Base-by-base conservation (phyloP, 1,139 yeast genomes). In the Diutina rugosa region DNA sequence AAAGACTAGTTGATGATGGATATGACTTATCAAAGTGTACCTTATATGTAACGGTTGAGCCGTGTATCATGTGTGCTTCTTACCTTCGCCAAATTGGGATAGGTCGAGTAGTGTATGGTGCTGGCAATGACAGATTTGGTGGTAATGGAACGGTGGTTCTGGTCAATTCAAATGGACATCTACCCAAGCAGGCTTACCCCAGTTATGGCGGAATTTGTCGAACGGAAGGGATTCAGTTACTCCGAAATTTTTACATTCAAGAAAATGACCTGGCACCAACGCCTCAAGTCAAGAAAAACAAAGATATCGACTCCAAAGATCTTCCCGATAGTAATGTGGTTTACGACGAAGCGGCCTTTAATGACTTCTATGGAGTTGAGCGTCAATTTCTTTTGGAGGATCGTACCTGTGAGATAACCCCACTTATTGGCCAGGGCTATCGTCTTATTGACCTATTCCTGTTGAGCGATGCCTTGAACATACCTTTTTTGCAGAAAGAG, bases 51-150 rank as follows among this genome's bases (percentile, higher is more conserved):
- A 90, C 98, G 0, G 98, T 93, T 1, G 99, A 93, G 68, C 99
- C 99, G 0, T 93, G 99, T 68, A 86, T 95, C 10, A 93, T 93
- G 99, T 93, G 99, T 72, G 98, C 97, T 0, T 85, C 95, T 35
- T 93, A 96, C 2, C 71, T 93, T 56, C 79, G 93, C 57, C 99
- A 93, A 64, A 68, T 91, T 45, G 85, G 87, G 1, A 81, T 93
- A 21, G 72, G 81, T 28, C 74, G 75, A 51, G 97, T 91, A 1
- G 82, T 84, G 52, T 93, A 87, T 65, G 98, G 99, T 0, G 91
- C 97, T 66, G 95, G 90, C 0, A 93, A 93, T 67, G 98, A 93
- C 61, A 72, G 99, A 56, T 93, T 93, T 72, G 99, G 99, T 0
- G 99, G 99, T 0, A 90, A 91, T 67, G 98, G 99, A 0, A 85